Conservation (phyloP, 805 yeast species). For the Candida hispaniensis region DNA sequence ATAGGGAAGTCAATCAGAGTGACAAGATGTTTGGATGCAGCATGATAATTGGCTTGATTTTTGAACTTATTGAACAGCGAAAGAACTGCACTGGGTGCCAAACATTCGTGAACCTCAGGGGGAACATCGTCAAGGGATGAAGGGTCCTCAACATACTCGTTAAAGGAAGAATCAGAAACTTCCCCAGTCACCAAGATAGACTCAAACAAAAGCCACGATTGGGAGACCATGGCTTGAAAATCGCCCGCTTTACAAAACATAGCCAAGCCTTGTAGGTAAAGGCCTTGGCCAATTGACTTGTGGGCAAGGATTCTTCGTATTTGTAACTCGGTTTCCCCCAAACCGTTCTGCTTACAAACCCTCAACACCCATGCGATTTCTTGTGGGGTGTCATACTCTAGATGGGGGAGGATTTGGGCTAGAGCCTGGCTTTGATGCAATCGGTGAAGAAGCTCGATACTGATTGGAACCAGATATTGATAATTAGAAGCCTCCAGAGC, state of each 20-base stretch:
- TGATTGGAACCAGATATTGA: constrained; percentile 16
- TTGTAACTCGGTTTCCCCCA: constrained; percentile 4
- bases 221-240: constrained; percentile 18
- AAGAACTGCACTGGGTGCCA: constrained; percentile 29
- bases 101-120: constrained; percentile 23
- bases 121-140: constrained; percentile 17
- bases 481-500: constrained; percentile 16
- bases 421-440: constrained; percentile 12
- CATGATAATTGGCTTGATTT: constrained; percentile 12
- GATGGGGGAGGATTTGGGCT: constrained; percentile 4
- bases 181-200: constrained; percentile 19
- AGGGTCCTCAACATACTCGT: constrained; percentile 13
- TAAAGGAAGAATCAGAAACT: constrained; percentile 13
- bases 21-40: constrained; percentile 21
- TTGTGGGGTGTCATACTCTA: background rate
- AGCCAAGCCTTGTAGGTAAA: constrained; percentile 22
- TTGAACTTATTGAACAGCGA: constrained; percentile 17
- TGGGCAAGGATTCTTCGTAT: constrained; percentile 5
- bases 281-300: constrained; percentile 11
- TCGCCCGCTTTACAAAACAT: constrained; percentile 22
- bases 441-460: constrained; percentile 3
- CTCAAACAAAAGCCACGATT: constrained; percentile 26
- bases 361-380: constrained; percentile 8
- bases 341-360: constrained; percentile 9
- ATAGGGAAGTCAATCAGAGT: constrained; percentile 25